Evolutionary conservation across 2,329 filamentous ascomycete genomes (phyloP).

Genomic region (Blastomyces silverae): DNA sequence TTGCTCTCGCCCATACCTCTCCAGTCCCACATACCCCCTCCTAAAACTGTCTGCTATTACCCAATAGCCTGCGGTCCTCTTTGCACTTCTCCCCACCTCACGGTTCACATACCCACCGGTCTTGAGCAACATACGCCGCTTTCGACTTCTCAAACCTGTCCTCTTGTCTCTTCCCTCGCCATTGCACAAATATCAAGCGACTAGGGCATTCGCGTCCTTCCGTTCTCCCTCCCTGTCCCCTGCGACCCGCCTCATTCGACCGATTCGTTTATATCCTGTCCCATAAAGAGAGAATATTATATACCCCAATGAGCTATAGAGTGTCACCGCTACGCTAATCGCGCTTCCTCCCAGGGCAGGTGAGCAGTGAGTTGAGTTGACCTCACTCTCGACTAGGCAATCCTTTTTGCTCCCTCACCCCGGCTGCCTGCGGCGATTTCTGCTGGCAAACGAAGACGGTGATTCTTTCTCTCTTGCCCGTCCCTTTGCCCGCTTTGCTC

Average conservation of each 20-base stretch:
- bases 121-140: slow-evolving; percentile 5
- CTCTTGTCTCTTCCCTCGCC: slow-evolving; percentile 22
- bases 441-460: slow-evolving; percentile 34
- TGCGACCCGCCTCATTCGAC: slow-evolving; percentile 15
- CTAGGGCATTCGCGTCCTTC: slow-evolving; percentile 1
- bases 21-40: neutral
- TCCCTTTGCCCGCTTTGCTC: slow-evolving; percentile 18
- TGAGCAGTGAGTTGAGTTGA: slow-evolving; percentile 9
- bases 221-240: slow-evolving; percentile 11
- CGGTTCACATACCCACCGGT: slow-evolving; percentile 8
- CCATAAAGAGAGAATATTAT: slow-evolving; percentile 22
- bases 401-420: slow-evolving; percentile 11
- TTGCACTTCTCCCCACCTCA: slow-evolving; percentile 18
- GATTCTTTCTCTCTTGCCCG: slow-evolving; percentile 23
- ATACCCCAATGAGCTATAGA: slow-evolving; percentile 10
- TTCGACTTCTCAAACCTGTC: slow-evolving; percentile 17
- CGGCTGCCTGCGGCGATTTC: slow-evolving; percentile 28
- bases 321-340: slow-evolving; percentile 8
- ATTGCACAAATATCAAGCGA: slow-evolving; percentile 16
- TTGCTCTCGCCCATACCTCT: slow-evolving; percentile 16
- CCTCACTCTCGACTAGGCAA: slow-evolving; percentile 10
- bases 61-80: slow-evolving; percentile 17
- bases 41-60: neutral
- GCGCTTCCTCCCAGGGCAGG: slow-evolving; percentile 8
- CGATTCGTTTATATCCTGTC: slow-evolving; percentile 27